These are phyloP conservation scores for Astraeus odoratus DNA, from an alignment of 768 basidiomycete species.

Conservation along the genomic window DNA sequence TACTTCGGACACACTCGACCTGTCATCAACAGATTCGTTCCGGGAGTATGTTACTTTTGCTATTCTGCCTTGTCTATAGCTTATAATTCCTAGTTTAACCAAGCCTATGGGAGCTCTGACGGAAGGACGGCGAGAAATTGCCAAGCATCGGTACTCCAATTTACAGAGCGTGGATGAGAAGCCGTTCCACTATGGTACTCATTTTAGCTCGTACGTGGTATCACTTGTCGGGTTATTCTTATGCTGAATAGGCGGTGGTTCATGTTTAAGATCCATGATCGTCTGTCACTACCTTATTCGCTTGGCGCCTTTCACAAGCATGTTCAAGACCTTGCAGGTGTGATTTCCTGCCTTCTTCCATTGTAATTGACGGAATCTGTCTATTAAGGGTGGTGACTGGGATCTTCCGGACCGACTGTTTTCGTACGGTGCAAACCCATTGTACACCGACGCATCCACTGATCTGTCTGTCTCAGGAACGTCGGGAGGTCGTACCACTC, in stretches of 20 bases:
- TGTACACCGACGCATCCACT: background rate
- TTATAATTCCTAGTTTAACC: constrained; percentile 46
- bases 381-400: constrained; percentile 80
- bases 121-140: constrained; percentile 64
- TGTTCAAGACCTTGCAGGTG: constrained; percentile 86
- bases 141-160: constrained; percentile 65
- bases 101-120: constrained; percentile 91
- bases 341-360: constrained; percentile 5
- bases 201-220: constrained; percentile 64
- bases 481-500: constrained; percentile 77
- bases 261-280: constrained; percentile 64
- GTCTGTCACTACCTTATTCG: constrained; percentile 92
- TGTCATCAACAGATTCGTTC: constrained; percentile 54
- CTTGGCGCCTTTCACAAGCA: constrained; percentile 83
- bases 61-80: background rate
- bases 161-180: constrained; percentile 75
- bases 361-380: background rate
- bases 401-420: constrained; percentile 87
- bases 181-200: constrained; percentile 91
- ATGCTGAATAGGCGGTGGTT: background rate
- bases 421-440: constrained; percentile 34
- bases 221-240: background rate
- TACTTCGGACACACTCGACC: constrained; percentile 58
- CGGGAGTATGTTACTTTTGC: constrained; percentile 52
- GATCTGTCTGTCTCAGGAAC: constrained; percentile 41